Evolutionary conservation across 345 rosid species (phyloP), one percentile per base, ranked within the genome.

Genomic region (Sapria himalayana): DNA sequence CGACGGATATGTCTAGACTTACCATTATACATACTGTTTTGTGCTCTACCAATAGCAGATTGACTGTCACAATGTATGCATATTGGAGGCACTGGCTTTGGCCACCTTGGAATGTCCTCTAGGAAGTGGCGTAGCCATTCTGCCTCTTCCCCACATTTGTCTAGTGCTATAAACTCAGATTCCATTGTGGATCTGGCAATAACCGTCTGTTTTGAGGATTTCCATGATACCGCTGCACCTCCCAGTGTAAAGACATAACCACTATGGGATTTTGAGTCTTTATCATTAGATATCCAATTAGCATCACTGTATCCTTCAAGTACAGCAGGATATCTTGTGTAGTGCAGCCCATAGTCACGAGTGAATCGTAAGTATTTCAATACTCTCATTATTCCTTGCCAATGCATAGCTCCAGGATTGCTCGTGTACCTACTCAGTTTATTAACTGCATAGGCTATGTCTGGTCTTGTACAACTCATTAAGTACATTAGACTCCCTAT

Each of bases 241-340:
- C n/a, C n/a, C n/a, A n/a, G n/a, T n/a, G n/a, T n/a, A n/a, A n/a
- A n/a, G n/a, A n/a, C n/a, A n/a, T n/a, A n/a, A n/a, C n/a, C n/a
- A n/a, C n/a, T 9, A 4, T 4, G 33, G 3, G 14, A 34, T 5
- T 33, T 33, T 1, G 50, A 19, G 7, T 46, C 22, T 1, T 9
- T 13, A 22, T 12, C 14, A 25, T 25, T 1, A 7, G 32, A 25
- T 7, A 25, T 46, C 50, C 29, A 46, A 34, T 46, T 17, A 0
- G 21, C 18, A 46, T 33, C 50, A 14, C n/a, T 21, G 11, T 21
- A 33, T 7, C 40, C 50, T 46, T 46, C 40, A 3, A 47, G 9
- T 17, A 37, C 23, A 9, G 2, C 7, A 12, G 15, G 50, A 15
- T 11, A 34, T n/a, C 23, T 8, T 14, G 6, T 6, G 7, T 35